These are phyloP conservation scores for Anisodus acutangulus DNA, from an alignment of 257 asterid genomes.

Conservation along the genomic window DNA sequence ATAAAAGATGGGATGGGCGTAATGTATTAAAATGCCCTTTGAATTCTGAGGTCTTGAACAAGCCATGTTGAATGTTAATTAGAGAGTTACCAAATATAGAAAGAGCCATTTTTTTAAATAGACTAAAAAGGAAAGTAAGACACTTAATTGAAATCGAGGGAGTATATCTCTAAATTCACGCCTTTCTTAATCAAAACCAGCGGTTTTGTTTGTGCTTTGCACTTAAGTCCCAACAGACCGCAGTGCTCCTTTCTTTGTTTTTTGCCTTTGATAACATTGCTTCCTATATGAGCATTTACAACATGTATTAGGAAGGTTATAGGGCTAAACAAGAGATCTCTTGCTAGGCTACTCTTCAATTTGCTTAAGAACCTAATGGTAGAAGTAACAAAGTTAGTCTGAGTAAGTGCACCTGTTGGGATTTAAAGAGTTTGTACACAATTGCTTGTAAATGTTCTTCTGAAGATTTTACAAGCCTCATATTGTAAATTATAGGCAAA, in stretches of 20 bases:
- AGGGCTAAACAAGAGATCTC: not conserved
- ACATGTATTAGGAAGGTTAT: not conserved
- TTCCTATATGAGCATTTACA: not conserved
- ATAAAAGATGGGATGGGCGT: no score
- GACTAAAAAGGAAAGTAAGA: no score
- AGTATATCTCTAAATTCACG: not conserved
- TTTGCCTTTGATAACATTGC: not conserved
- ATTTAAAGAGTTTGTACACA: not conserved
- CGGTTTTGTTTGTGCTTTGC: not conserved
- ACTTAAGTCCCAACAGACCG: not conserved
- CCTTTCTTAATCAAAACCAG: not conserved
- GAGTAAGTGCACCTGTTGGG: not conserved
- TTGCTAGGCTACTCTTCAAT: not conserved
- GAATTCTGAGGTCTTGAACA: no score
- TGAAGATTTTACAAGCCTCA: constrained; percentile 1
- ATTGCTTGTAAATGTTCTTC: not conserved
- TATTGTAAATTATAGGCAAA: not conserved
- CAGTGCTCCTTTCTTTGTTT: not conserved
- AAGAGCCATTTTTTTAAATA: no score
- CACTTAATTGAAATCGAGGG: no score
- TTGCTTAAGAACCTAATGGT: not conserved
- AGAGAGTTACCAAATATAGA: no score
- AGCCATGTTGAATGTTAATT: no score
- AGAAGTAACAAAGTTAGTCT: not conserved
- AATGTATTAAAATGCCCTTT: no score